Conservation (phyloP, 1,139 yeast genomes). For the Debaryomyces udenii region DNA sequence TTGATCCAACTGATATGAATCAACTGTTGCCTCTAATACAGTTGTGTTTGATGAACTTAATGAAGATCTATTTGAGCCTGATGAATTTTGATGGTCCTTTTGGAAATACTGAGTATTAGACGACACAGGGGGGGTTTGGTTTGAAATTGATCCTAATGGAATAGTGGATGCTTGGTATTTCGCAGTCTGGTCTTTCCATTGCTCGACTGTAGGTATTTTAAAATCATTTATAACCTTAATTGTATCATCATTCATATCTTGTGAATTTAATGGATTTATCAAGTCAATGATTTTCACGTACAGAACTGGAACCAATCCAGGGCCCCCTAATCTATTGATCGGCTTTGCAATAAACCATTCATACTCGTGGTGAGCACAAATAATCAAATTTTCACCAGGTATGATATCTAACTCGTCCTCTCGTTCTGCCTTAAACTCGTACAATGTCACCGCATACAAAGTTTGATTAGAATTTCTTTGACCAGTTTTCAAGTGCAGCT, state of each 20-base stretch:
- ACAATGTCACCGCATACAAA: constrained; percentile 55
- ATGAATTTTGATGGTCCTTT: constrained; percentile 19
- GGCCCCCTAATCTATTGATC: constrained; percentile 92
- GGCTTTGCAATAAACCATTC: constrained; percentile 99
- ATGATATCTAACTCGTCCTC: constrained; percentile 80
- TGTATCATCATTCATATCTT: constrained; percentile 30
- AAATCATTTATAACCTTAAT: constrained; percentile 53
- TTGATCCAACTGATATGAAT: constrained; percentile 77
- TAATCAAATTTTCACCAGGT: constrained; percentile 86
- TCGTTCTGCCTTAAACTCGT: constrained; percentile 87
- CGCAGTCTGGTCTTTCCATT: constrained; percentile 92
- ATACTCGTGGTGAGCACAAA: constrained; percentile 93
- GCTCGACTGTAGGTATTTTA: constrained; percentile 87
- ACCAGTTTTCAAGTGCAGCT: neutral
- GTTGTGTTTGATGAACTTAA: constrained; percentile 36
- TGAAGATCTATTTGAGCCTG: constrained; percentile 36
- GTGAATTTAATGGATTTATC: constrained; percentile 43
- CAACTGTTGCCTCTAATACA: constrained; percentile 70
- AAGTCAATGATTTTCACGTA: constrained; percentile 87
- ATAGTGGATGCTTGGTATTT: constrained; percentile 91
- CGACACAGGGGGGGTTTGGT: constrained; percentile 31
- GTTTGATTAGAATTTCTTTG: constrained; percentile 34
- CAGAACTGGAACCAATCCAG: constrained; percentile 91
- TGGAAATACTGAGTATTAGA: constrained; percentile 47
- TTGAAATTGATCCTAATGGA: constrained; percentile 61